These are phyloP conservation scores for Penicillium freii DNA, from an alignment of 2,329 filamentous ascomycete genomes.

Conservation along the genomic window DNA sequence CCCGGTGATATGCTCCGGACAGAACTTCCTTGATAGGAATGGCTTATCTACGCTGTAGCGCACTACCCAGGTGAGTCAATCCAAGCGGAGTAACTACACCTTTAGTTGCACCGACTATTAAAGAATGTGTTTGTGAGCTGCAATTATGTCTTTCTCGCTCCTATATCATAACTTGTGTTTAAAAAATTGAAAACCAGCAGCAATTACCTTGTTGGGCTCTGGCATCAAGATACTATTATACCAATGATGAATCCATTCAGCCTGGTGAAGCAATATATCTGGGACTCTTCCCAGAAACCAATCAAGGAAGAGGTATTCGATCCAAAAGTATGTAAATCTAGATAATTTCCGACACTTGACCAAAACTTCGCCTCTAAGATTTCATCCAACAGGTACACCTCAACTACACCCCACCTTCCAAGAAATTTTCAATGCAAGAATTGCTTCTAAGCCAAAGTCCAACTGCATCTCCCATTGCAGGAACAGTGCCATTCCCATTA, in stretches of 20 bases:
- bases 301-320: neutral
- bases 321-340: neutral
- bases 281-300: neutral
- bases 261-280: neutral
- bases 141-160: neutral
- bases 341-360: too few relatives aligned
- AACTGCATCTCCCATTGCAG: conserved; percentile 11
- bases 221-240: neutral
- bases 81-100: neutral
- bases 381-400: conserved; percentile 14
- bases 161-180: neutral
- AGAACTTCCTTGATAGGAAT: conserved; percentile 4
- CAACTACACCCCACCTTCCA: conserved; percentile 11
- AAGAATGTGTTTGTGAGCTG: neutral
- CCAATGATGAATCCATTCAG: neutral
- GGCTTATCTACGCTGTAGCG: neutral
- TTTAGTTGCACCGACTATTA: neutral
- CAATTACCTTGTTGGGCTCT: neutral
- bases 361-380: neutral
- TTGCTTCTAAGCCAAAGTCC: conserved; percentile 5
- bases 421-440: conserved; percentile 14
- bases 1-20: neutral
- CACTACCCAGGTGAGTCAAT: neutral
- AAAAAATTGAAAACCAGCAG: neutral
- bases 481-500: conserved; percentile 14